These are phyloP conservation scores for Hymenochaete sp. DNA, from an alignment of 1,284 basidiomycete genomes.

Conservation along the genomic window DNA sequence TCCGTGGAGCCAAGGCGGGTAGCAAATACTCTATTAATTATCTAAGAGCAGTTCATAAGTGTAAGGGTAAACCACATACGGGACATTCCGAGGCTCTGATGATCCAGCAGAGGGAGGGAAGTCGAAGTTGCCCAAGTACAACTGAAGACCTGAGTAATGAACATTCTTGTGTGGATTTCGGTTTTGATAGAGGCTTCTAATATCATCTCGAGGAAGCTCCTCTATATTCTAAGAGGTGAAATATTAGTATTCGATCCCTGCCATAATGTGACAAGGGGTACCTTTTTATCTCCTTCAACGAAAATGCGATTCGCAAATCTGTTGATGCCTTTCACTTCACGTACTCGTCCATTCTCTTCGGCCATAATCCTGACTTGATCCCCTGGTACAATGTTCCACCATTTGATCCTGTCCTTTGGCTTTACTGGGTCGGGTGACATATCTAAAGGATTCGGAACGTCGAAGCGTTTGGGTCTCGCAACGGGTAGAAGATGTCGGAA, in stretches of 20 bases:
- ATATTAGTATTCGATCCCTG: not conserved
- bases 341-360: conserved; percentile 47
- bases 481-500: conserved; percentile 16
- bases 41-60: conserved; percentile 2
- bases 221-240: not conserved
- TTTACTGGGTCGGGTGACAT: conserved; percentile 39
- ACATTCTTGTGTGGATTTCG: conserved; percentile 36
- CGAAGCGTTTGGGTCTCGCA: conserved; percentile 1
- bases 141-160: conserved; percentile 70
- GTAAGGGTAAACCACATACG: conserved; percentile 32
- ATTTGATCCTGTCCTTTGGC: conserved; percentile 64
- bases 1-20: conserved; percentile 52
- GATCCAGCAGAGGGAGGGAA: conserved; percentile 40
- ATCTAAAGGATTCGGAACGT: conserved; percentile 1
- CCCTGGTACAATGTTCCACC: conserved; percentile 81
- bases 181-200: conserved; percentile 8
- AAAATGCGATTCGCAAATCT: conserved; percentile 62
- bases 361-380: conserved; percentile 65
- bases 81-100: conserved; percentile 32
- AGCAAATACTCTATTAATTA: conserved; percentile 56
- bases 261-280: not conserved
- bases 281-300: conserved; percentile 41
- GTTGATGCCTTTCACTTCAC: conserved; percentile 66
- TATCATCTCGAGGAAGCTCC: conserved; percentile 6
- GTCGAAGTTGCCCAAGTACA: conserved; percentile 60